Evolutionary conservation across 2,329 filamentous ascomycete genomes (phyloP).

Genomic region (Sphaceloma murrayae): DNA sequence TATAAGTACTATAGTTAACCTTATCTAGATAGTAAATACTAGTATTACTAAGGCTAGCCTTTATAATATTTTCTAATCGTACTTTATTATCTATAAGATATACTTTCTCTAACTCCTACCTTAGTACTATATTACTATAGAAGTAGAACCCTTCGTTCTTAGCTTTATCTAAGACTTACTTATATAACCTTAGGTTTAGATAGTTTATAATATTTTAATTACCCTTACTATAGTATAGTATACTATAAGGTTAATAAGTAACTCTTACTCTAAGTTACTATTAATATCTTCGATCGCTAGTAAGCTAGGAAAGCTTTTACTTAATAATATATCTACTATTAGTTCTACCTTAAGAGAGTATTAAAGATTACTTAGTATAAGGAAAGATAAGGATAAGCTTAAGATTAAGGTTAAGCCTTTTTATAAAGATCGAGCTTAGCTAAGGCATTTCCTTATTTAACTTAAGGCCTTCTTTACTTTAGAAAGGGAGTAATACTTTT

Average conservation of each 20-base stretch:
- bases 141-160: slow-evolving; percentile 4
- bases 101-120: no score
- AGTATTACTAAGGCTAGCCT: no score
- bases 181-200: slow-evolving; percentile 12
- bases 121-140: no score
- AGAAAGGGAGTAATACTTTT: background rate
- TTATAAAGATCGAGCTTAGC: background rate
- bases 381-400: background rate
- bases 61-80: no score
- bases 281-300: slow-evolving; percentile 5
- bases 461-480: background rate
- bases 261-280: slow-evolving; percentile 6
- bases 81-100: no score
- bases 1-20: slow-evolving; percentile 16
- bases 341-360: background rate
- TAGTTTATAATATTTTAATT: slow-evolving; percentile 15
- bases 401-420: background rate
- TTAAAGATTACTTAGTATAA: background rate
- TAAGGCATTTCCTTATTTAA: background rate
- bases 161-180: slow-evolving; percentile 15
- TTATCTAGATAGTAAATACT: slow-evolving; percentile 2
- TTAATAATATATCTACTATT: slow-evolving; percentile 4
- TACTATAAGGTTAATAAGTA: slow-evolving; percentile 5
- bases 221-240: slow-evolving; percentile 8
- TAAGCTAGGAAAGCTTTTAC: slow-evolving; percentile 1